phyloP scores from a whole-genome alignment of 192 early-diverging fungal species.

The Mortierella hygrophila region DNA sequence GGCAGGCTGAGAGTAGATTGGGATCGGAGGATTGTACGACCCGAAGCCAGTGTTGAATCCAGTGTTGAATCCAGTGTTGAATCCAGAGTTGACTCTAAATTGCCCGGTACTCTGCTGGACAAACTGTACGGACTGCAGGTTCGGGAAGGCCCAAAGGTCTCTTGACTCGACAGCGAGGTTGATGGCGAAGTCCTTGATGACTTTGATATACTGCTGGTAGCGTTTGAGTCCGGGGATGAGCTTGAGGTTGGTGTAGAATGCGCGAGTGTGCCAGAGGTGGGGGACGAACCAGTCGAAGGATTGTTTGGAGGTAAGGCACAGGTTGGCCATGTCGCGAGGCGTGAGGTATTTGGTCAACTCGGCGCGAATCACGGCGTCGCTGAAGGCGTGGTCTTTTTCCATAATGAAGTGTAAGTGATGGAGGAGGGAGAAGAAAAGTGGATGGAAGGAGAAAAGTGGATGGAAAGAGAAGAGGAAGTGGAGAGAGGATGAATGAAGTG shows the following conservation, averaged over 20 bases:
- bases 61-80: no score
- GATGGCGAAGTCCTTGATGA: conserved; percentile 22
- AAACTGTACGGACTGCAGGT: conserved; percentile 17
- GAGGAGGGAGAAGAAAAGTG: not conserved
- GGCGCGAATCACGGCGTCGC: conserved; percentile 22
- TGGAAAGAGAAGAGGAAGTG: not conserved
- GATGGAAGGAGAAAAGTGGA: not conserved
- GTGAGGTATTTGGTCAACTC: conserved; percentile 16
- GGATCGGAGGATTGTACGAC: not conserved
- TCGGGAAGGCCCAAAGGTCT: conserved; percentile 24
- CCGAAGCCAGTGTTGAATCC: not conserved
- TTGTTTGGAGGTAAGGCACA: conserved; percentile 18
- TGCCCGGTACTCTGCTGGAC: conserved; percentile 14
- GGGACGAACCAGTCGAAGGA: conserved; percentile 26
- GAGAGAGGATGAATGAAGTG: not conserved
- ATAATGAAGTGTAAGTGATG: conserved; percentile 16
- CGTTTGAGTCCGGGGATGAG: conserved; percentile 17
- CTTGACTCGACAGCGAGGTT: conserved; percentile 30
- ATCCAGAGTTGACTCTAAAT: not conserved
- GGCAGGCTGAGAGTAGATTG: not conserved
- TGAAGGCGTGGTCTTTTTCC: conserved; percentile 27
- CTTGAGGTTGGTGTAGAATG: conserved; percentile 22
- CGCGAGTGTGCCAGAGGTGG: conserved; percentile 24
- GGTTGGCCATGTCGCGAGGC: conserved; percentile 10
- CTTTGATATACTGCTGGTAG: conserved; percentile 21